Evolutionary conservation across 495 filamentous ascomycete species (phyloP).

Genomic region (Aspergillus diversus): DNA sequence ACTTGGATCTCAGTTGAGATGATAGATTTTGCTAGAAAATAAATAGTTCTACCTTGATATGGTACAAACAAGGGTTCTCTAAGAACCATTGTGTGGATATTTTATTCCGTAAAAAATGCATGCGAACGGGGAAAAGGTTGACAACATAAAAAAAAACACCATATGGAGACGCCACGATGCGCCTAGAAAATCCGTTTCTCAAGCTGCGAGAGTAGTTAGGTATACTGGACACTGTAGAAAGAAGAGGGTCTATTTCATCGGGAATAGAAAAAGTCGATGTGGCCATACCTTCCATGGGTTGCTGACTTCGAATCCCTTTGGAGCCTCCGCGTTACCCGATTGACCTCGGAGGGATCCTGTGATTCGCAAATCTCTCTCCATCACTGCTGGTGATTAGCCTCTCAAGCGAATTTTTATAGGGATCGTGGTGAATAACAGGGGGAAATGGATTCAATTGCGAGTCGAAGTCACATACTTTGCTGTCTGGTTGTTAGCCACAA

Average conservation of each 20-base stretch:
- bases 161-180: slow-evolving; percentile 1
- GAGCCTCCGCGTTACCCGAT: slow-evolving; percentile 76
- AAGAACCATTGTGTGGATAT: slow-evolving; percentile 26
- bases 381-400: slow-evolving; percentile 66
- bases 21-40: slow-evolving; percentile 10
- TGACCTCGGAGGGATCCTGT: slow-evolving; percentile 87
- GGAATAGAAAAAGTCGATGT: neutral
- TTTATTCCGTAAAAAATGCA: slow-evolving; percentile 22
- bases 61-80: slow-evolving; percentile 27
- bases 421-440: neutral
- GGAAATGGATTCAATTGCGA: slow-evolving; percentile 3
- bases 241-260: neutral
- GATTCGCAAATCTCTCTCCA: slow-evolving; percentile 90
- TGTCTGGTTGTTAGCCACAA: slow-evolving; percentile 50
- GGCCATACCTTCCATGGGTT: slow-evolving; percentile 86
- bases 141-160: slow-evolving; percentile 15
- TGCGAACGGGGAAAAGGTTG: slow-evolving; percentile 14
- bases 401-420: neutral
- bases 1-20: slow-evolving; percentile 50
- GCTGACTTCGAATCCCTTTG: slow-evolving; percentile 88
- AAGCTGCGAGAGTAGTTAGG: slow-evolving; percentile 33
- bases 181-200: slow-evolving; percentile 48
- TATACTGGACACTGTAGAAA: neutral
- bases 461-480: slow-evolving; percentile 68
- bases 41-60: slow-evolving; percentile 19